These are phyloP conservation scores for Thymus mandschuricus DNA, from an alignment of 257 asterid species.

Conservation along the genomic window DNA sequence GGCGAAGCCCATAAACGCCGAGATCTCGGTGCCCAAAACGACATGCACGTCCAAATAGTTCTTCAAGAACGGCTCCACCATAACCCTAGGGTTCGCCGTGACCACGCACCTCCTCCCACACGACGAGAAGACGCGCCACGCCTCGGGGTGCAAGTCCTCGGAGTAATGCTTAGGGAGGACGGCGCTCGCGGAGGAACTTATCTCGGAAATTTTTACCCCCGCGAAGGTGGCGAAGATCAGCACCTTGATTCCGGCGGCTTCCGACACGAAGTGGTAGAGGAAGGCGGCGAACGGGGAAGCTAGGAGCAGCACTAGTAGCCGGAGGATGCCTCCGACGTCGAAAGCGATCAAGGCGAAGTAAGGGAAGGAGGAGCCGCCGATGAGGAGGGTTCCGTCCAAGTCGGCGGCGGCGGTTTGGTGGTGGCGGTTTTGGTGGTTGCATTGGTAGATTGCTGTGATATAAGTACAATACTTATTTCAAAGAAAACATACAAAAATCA, in stretches of 20 bases:
- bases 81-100: constrained; percentile 32
- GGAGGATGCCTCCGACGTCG: constrained; percentile 38
- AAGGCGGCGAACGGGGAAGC: constrained; percentile 26
- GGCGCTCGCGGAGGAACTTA: constrained; percentile 21
- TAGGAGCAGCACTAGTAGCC: constrained; percentile 37
- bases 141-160: constrained; percentile 41
- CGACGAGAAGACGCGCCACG: constrained; percentile 40
- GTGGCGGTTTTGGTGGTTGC: constrained; percentile 27
- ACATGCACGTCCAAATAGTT: constrained; percentile 30
- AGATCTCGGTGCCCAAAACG: constrained; percentile 42
- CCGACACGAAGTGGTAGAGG: constrained; percentile 26
- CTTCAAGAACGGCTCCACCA: constrained; percentile 42
- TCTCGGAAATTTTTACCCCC: constrained; percentile 29
- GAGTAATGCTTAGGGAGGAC: constrained; percentile 40
- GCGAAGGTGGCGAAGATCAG: constrained; percentile 36
- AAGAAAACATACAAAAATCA: no score
- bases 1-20: constrained; percentile 27
- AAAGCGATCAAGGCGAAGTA: constrained; percentile 42
- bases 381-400: constrained; percentile 37
- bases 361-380: constrained; percentile 27
- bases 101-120: constrained; percentile 38
- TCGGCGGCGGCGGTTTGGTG: constrained; percentile 33
- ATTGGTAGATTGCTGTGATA: constrained; percentile 20
- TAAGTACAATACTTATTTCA: no score
- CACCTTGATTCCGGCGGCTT: constrained; percentile 30